phyloP scores from a whole-genome alignment of 805 yeast genomes.

The Hanseniaspora jakobsenii region DNA sequence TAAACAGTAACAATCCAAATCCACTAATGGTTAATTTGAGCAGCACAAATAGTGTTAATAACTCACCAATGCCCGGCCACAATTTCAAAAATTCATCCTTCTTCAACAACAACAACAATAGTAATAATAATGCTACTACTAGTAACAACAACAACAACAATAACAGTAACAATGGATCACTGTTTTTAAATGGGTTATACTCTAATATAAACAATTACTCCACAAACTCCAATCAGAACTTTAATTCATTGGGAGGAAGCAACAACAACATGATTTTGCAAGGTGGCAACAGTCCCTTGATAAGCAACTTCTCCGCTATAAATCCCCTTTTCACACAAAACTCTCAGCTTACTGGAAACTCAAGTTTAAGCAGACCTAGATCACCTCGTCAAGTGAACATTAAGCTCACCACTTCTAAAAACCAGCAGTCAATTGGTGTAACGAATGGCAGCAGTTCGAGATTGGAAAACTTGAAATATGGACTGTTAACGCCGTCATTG shows the following conservation, averaged over 20 bases:
- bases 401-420: constrained; percentile 1
- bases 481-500: constrained; percentile 10
- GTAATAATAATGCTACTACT: too few relatives aligned
- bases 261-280: too few relatives aligned
- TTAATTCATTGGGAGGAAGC: too few relatives aligned
- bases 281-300: constrained; percentile 1
- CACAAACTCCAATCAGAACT: neutral
- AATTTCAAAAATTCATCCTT: constrained; percentile 5
- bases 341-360: constrained; percentile 6
- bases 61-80: constrained; percentile 2
- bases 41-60: neutral
- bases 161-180: too few relatives aligned
- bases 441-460: neutral
- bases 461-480: constrained; percentile 13
- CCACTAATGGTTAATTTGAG: neutral
- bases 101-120: too few relatives aligned
- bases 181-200: constrained; percentile 5
- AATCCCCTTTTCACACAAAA: constrained; percentile 9
- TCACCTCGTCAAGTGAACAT: constrained; percentile 13
- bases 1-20: neutral
- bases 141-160: too few relatives aligned
- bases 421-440: neutral
- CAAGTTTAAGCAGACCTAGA: constrained; percentile 12
- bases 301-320: constrained; percentile 1
- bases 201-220: neutral